These are phyloP conservation scores for Curvularia spicifera DNA, from an alignment of 2,329 filamentous ascomycete genomes.

Conservation along the genomic window DNA sequence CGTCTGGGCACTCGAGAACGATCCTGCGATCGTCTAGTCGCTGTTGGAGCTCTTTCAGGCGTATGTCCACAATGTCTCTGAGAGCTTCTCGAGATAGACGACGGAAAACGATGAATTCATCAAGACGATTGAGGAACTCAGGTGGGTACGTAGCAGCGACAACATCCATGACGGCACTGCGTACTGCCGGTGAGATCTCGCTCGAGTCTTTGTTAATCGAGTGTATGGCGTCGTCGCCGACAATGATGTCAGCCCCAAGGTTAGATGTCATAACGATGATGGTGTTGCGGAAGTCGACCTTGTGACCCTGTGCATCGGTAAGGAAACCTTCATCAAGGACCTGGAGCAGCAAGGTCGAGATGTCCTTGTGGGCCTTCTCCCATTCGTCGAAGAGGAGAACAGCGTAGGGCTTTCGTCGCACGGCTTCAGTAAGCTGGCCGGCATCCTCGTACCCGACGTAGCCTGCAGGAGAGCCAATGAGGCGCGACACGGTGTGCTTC, in stretches of 20 bases:
- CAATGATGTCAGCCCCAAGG: constrained; percentile 88
- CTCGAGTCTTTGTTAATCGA: constrained; percentile 62
- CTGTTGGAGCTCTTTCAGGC: constrained; percentile 80
- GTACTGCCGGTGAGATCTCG: constrained; percentile 74
- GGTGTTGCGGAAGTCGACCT: constrained; percentile 95
- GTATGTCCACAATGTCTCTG: constrained; percentile 91
- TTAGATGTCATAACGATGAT: constrained; percentile 97
- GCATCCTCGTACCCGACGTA: constrained; percentile 98
- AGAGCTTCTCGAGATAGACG: constrained; percentile 78
- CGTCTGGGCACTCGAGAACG: constrained; percentile 70
- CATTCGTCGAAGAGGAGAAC: constrained; percentile 97
- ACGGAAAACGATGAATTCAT: constrained; percentile 97
- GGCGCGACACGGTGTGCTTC: constrained; percentile 90
- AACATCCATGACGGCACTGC: constrained; percentile 85
- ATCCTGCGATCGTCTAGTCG: constrained; percentile 88
- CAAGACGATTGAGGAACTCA: constrained; percentile 95
- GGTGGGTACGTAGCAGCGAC: constrained; percentile 78
- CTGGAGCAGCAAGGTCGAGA: constrained; percentile 88
- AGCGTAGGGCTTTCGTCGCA: constrained; percentile 92
- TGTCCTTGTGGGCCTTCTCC: constrained; percentile 95
- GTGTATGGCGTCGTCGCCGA: constrained; percentile 72
- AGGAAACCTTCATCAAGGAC: constrained; percentile 96
- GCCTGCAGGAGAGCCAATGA: constrained; percentile 91
- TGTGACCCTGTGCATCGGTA: constrained; percentile 93
- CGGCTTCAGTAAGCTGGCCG: constrained; percentile 93